phyloP scores from a whole-genome alignment of 2,329 filamentous ascomycete species.

The Monosporascus cannonballus region DNA sequence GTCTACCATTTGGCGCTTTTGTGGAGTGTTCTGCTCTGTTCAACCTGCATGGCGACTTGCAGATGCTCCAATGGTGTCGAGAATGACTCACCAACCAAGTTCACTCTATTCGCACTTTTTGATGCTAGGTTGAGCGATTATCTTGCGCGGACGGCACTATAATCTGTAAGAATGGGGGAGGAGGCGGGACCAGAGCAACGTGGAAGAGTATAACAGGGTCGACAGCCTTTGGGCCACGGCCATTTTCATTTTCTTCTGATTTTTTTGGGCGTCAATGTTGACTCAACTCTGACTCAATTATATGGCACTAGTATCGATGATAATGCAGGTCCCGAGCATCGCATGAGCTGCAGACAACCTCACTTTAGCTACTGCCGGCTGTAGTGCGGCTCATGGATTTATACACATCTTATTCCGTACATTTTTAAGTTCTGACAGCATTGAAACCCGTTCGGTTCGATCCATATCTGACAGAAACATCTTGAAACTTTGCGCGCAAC shows the following conservation, averaged over 20 bases:
- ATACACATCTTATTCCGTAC: conserved; percentile 9
- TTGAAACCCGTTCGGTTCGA: not conserved
- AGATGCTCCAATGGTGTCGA: conserved; percentile 19
- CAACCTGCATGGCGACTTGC: conserved; percentile 23
- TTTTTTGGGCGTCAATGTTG: conserved; percentile 16
- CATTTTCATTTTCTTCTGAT: conserved; percentile 16
- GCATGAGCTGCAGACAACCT: conserved; percentile 28
- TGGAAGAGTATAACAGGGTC: conserved; percentile 26
- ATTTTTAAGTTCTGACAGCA: not conserved
- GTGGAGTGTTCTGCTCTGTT: conserved; percentile 11
- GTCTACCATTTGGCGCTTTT: conserved; percentile 20
- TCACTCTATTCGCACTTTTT: conserved; percentile 18
- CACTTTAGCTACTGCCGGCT: conserved; percentile 19
- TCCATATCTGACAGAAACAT: not conserved
- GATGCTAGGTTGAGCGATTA: conserved; percentile 14
- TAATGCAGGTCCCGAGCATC: conserved; percentile 17
- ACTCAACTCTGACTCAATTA: conserved; percentile 15
- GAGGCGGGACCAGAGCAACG: conserved; percentile 12
- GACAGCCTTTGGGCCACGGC: conserved; percentile 16
- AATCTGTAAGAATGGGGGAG: conserved; percentile 10
- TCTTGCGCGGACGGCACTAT: conserved; percentile 5
- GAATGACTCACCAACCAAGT: conserved; percentile 26
- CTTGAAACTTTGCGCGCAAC: conserved; percentile 1
- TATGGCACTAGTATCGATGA: conserved; percentile 12
- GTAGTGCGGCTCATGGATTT: conserved; percentile 13